These are phyloP conservation scores for Phytophthora kernoviae DNA, from an alignment of 352 stramenopile genomes.

Conservation along the genomic window DNA sequence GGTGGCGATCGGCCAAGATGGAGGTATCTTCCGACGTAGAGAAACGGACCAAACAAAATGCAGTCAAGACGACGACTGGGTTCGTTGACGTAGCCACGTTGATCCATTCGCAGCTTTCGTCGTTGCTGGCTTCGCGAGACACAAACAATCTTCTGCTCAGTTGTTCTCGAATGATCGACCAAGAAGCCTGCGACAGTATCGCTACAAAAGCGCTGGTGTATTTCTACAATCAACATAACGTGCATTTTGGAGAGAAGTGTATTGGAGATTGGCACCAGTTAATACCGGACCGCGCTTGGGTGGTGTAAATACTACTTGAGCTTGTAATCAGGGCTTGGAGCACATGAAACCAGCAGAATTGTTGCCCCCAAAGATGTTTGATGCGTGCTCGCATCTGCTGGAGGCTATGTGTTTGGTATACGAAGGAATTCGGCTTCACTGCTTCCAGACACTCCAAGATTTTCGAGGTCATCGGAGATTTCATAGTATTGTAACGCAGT, in stretches of 20 bases:
- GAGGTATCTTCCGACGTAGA: too few relatives aligned
- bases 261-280: conserved; percentile 9
- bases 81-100: conserved; percentile 2
- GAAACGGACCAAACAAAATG: too few relatives aligned
- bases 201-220: conserved; percentile 2
- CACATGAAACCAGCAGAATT: too few relatives aligned
- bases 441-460: conserved; percentile 3
- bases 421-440: conserved; percentile 5
- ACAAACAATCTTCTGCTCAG: not conserved
- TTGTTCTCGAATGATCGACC: conserved; percentile 2
- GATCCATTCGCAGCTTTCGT: conserved; percentile 5
- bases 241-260: conserved; percentile 14
- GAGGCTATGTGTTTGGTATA: conserved; percentile 11
- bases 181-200: conserved; percentile 3
- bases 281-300: not conserved
- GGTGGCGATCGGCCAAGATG: too few relatives aligned
- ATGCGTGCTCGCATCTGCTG: conserved; percentile 7
- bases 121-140: conserved; percentile 2
- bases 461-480: not conserved
- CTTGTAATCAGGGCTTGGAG: too few relatives aligned
- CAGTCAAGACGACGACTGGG: too few relatives aligned
- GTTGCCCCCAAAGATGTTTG: conserved; percentile 4
- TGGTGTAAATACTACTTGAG: too few relatives aligned
- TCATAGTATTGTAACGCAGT: conserved; percentile 2
- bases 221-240: conserved; percentile 3